Percentiles rank a stretch among this genome's conserved stretches.
These are phyloP conservation scores for Danielia oregonensis DNA, from an alignment of 805 yeast species.

Conservation along the genomic window DNA sequence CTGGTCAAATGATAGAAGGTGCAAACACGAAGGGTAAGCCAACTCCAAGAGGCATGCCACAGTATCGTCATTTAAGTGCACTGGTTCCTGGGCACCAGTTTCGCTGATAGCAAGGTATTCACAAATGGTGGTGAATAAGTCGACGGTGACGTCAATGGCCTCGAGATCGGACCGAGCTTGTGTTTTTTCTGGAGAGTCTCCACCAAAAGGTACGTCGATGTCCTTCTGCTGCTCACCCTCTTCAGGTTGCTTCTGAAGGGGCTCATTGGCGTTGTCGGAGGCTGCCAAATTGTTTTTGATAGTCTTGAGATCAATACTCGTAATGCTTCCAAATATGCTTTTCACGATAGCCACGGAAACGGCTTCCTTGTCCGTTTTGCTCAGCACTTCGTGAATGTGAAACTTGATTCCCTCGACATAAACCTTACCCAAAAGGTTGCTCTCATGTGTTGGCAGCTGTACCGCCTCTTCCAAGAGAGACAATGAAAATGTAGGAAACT, in stretches of 20 bases:
- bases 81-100: slow-evolving; percentile 18
- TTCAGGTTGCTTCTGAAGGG: slow-evolving; percentile 19
- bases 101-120: slow-evolving; percentile 48
- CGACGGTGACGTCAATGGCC: slow-evolving; percentile 67
- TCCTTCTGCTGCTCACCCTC: slow-evolving; percentile 17
- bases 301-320: slow-evolving; percentile 24
- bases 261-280: slow-evolving; percentile 35
- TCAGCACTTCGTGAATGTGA: slow-evolving; percentile 34
- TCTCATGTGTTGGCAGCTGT: slow-evolving; percentile 12
- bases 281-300: slow-evolving; percentile 10
- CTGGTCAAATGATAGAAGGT: slow-evolving; percentile 36
- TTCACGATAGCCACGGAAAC: slow-evolving; percentile 20
- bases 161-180: slow-evolving; percentile 52
- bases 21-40: slow-evolving; percentile 30
- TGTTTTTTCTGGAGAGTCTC: slow-evolving; percentile 34
- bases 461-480: slow-evolving; percentile 15
- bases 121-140: slow-evolving; percentile 69
- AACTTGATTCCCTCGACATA: slow-evolving; percentile 42
- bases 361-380: slow-evolving; percentile 16
- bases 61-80: slow-evolving; percentile 18
- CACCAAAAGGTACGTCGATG: slow-evolving; percentile 21
- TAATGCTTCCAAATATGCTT: slow-evolving; percentile 20
- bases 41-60: slow-evolving; percentile 17
- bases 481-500: slow-evolving; percentile 14
- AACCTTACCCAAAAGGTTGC: slow-evolving; percentile 27